A percentile compares a stretch with the other conserved stretches of the same genome.
These are phyloP conservation scores for Lentinula boryana DNA, from an alignment of 768 basidiomycete genomes.

Conservation along the genomic window DNA sequence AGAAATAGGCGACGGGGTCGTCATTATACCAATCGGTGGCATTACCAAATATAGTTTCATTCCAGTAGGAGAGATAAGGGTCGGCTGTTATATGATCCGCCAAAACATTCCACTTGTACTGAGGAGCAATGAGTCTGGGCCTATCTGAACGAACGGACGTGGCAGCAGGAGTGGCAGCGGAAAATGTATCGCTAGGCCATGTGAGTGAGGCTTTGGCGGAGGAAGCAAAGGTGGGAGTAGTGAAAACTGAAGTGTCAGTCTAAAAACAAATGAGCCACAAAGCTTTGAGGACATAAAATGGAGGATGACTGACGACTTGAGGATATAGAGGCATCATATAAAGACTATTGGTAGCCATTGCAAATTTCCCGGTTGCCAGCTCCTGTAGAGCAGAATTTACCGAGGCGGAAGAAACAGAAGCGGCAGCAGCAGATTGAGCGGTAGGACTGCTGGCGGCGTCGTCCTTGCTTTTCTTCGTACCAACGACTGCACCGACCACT, in stretches of 20 bases:
- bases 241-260: slow-evolving; percentile 73
- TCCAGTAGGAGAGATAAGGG: slow-evolving; percentile 86
- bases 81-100: slow-evolving; percentile 72
- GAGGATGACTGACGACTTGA: slow-evolving; percentile 61
- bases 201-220: slow-evolving; percentile 43
- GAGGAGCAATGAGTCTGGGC: slow-evolving; percentile 87
- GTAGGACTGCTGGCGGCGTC: slow-evolving; percentile 33
- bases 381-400: slow-evolving; percentile 29
- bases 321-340: slow-evolving; percentile 86
- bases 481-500: slow-evolving; percentile 77
- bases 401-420: slow-evolving; percentile 51
- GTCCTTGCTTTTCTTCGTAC: slow-evolving; percentile 47
- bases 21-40: slow-evolving; percentile 66
- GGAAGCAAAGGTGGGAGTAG: slow-evolving; percentile 62
- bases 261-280: slow-evolving; percentile 20
- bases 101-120: slow-evolving; percentile 87
- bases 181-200: slow-evolving; percentile 81
- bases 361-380: slow-evolving; percentile 56
- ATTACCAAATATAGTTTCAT: slow-evolving; percentile 84
- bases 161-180: slow-evolving; percentile 45
- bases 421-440: slow-evolving; percentile 35
- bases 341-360: slow-evolving; percentile 72
- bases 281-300: not conserved
- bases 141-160: slow-evolving; percentile 67
- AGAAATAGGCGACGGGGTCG: slow-evolving; percentile 61